These are phyloP conservation scores for Rhynchosporium secalis DNA, from an alignment of 2,329 filamentous ascomycete species.

Conservation along the genomic window DNA sequence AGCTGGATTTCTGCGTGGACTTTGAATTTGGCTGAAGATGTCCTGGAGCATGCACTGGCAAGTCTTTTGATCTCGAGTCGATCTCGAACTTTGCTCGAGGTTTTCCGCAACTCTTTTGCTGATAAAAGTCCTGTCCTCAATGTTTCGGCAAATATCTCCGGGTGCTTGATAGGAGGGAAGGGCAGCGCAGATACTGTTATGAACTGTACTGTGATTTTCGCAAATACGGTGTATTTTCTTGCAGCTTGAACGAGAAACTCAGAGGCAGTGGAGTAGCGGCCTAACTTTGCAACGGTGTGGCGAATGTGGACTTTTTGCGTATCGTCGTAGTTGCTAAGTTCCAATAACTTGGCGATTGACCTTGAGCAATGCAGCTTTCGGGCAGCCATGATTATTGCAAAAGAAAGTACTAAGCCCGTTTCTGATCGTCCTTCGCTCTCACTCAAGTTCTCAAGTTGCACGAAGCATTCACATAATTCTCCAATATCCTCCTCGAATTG, in stretches of 20 bases:
- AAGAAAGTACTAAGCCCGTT: not conserved
- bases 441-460: not conserved
- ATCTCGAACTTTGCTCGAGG: not conserved
- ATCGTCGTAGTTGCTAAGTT: not conserved
- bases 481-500: not conserved
- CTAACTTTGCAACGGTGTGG: not conserved
- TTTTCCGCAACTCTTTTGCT: not conserved
- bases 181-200: not conserved
- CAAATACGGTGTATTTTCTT: not conserved
- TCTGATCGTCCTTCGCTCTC: not conserved
- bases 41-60: not conserved
- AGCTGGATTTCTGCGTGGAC: constrained; percentile 25
- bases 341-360: not conserved
- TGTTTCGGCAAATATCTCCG: not conserved
- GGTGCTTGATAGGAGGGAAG: not conserved
- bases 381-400: not conserved
- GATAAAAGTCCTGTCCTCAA: not conserved
- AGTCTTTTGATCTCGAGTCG: not conserved
- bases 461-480: not conserved
- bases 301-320: not conserved
- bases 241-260: not conserved
- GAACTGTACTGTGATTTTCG: not conserved
- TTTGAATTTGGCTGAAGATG: not conserved
- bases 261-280: not conserved
- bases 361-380: not conserved